A percentile compares a stretch with the other conserved stretches of the same genome.
These are phyloP conservation scores for Guyanaporus albipodus DNA, from an alignment of 768 basidiomycete genomes.

Conservation along the genomic window DNA sequence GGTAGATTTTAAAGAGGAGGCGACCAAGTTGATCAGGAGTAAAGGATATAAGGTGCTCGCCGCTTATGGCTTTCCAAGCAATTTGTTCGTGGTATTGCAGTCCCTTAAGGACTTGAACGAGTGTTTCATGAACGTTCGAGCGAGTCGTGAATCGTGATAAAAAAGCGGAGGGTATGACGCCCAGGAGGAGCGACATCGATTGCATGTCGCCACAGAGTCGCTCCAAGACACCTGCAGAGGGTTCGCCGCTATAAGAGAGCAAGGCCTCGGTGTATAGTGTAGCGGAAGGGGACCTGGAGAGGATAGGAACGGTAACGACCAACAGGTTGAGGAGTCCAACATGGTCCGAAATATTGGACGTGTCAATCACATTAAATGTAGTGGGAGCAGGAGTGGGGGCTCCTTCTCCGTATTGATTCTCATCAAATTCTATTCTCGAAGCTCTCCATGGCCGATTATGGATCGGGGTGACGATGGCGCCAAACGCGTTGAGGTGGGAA, in stretches of 20 bases:
- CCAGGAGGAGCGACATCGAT: conserved; percentile 25
- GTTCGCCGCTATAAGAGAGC: conserved; percentile 9
- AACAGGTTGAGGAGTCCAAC: conserved; percentile 29
- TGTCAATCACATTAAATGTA: conserved; percentile 32
- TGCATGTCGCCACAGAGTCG: conserved; percentile 28
- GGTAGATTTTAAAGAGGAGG: conserved; percentile 26
- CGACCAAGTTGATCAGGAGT: conserved; percentile 23
- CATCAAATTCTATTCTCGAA: conserved; percentile 22
- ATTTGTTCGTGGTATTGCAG: conserved; percentile 23
- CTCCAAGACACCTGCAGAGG: conserved; percentile 16
- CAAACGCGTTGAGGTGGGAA: conserved; percentile 3
- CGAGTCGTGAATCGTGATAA: conserved; percentile 28
- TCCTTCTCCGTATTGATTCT: conserved; percentile 15
- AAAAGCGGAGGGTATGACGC: conserved; percentile 24
- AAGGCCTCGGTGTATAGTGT: conserved; percentile 30
- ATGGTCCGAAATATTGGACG: conserved; percentile 32
- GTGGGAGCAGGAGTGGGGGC: conserved; percentile 22
- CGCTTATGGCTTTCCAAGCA: conserved; percentile 22
- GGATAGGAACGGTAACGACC: conserved; percentile 20
- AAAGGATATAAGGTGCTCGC: conserved; percentile 13
- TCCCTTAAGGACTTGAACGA: conserved; percentile 1
- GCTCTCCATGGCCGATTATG: conserved; percentile 22
- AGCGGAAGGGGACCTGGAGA: conserved; percentile 20
- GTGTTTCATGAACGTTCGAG: conserved; percentile 24
- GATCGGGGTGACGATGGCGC: conserved; percentile 17